These are phyloP conservation scores for Lentinula raphanica DNA, from an alignment of 768 basidiomycete genomes.

Conservation along the genomic window DNA sequence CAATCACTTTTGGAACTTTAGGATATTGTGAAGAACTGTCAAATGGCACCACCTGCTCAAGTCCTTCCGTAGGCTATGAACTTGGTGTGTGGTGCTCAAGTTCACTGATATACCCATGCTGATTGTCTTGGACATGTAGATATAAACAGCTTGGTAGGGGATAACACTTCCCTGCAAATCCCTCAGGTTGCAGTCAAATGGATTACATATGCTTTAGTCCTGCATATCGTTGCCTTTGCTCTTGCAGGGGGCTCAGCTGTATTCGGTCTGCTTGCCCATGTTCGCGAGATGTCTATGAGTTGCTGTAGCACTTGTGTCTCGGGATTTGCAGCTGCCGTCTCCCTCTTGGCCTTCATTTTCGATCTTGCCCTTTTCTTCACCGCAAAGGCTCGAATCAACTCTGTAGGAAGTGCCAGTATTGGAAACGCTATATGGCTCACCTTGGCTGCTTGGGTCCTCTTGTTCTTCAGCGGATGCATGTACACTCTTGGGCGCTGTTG, in stretches of 20 bases:
- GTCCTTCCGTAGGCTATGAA: conserved; percentile 78
- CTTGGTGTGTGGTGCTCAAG: conserved; percentile 53
- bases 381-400: conserved; percentile 78
- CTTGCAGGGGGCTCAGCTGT: conserved; percentile 66
- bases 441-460: conserved; percentile 75
- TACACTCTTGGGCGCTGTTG: conserved; percentile 84
- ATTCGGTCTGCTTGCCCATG: conserved; percentile 84
- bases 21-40: conserved; percentile 75
- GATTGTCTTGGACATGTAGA: conserved; percentile 45
- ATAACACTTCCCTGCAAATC: conserved; percentile 61
- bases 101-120: background rate
- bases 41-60: conserved; percentile 65
- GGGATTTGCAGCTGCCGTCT: conserved; percentile 71
- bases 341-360: conserved; percentile 87
- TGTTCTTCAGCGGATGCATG: conserved; percentile 90
- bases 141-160: conserved; percentile 74
- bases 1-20: conserved; percentile 80
- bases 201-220: conserved; percentile 89
- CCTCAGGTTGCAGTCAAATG: conserved; percentile 86
- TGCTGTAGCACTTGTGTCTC: conserved; percentile 80
- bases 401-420: conserved; percentile 71
- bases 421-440: conserved; percentile 93
- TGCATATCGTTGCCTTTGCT: conserved; percentile 84
- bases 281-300: conserved; percentile 81
- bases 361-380: conserved; percentile 90